Evolutionary conservation across 1,139 yeast genomes (phyloP).

Genomic region (Geotrichum bryndzae): DNA sequence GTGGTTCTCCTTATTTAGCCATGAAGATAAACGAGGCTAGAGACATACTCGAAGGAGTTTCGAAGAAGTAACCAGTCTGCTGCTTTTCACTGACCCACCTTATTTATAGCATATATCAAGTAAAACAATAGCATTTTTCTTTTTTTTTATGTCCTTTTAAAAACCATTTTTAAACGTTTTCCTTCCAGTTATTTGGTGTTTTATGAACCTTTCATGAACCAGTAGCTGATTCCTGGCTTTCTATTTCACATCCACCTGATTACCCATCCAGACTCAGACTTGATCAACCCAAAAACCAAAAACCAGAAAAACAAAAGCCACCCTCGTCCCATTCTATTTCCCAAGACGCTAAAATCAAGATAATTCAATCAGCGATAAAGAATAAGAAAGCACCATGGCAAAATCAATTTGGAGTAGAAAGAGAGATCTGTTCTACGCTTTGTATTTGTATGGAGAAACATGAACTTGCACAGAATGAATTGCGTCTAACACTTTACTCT

Average conservation of each 20-base stretch:
- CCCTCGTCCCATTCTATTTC: not conserved
- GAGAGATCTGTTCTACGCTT: constrained; percentile 48
- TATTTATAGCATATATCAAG: not conserved
- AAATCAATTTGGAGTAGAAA: constrained; percentile 17
- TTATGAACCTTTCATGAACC: not conserved
- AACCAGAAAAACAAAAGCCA: not conserved
- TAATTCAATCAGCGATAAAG: not conserved
- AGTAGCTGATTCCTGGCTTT: too few relatives aligned
- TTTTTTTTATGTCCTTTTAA: not conserved
- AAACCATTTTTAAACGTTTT: not conserved
- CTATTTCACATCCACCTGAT: too few relatives aligned
- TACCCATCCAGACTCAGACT: too few relatives aligned
- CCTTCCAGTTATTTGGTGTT: not conserved
- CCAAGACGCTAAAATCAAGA: not conserved
- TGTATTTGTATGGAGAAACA: constrained; percentile 37
- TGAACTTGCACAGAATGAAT: constrained; percentile 1
- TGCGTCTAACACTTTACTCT: not conserved
- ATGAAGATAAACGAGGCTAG: constrained; percentile 74
- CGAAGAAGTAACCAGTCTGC: constrained; percentile 6
- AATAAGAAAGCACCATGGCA: not conserved
- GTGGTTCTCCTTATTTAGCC: constrained; percentile 66
- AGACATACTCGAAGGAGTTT: constrained; percentile 46
- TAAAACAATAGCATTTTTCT: not conserved
- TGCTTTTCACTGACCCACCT: not conserved
- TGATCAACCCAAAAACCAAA: not conserved